Evolutionary conservation across 768 basidiomycete species (phyloP), one percentile per base, ranked within the genome.

Genomic region (Coprinellus micaceus): DNA sequence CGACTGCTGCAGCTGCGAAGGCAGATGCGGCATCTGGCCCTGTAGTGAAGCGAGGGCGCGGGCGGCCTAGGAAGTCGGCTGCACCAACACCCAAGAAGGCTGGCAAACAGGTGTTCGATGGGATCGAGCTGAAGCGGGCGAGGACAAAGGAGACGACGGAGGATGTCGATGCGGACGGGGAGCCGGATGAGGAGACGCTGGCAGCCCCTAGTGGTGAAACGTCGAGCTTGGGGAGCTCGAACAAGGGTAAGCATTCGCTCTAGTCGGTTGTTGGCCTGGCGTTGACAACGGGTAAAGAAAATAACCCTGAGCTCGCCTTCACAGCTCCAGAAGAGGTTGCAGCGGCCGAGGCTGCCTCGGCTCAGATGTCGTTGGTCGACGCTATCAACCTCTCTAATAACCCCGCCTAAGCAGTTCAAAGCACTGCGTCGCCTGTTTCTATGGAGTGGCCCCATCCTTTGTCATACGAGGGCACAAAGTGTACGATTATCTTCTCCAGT

Each of bases 21-120:
- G 44, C 44, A 4, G 24, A 4, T 19, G 13, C 44, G 19, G 13
- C 44, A 25, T 46, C 44, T 25, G 44, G 19, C 3, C 4, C 44
- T 25, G 44, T 25, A 21, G 51, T 40, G 21, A 52, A 52, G 51
- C 33, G 51, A 13, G 51, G 51, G 19, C 51, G 51, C n/a, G 51
- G 51, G 10, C 51, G 51, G 21, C 51, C 51, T 12, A 52, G 51
- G 51, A 52, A 52, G 28, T 28, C 24, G 15, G 25, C 47, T 15
- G 47, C 28, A 9, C 47, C 25, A 3, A 15, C 47, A n/a, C 25
- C 47, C 17, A 7, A 19, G 47, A 48, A 26, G 17, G 25, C 47
- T 4, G n/a, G 11, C 15, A 48, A 48, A 26, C 25, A 48, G 26
- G 47, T 48, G 13, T 48, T 48, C 17, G 25, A 48, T 15, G 47